Base-by-base conservation (phyloP, 2,329 filamentous ascomycete genomes). In the Talaromyces sp. region DNA sequence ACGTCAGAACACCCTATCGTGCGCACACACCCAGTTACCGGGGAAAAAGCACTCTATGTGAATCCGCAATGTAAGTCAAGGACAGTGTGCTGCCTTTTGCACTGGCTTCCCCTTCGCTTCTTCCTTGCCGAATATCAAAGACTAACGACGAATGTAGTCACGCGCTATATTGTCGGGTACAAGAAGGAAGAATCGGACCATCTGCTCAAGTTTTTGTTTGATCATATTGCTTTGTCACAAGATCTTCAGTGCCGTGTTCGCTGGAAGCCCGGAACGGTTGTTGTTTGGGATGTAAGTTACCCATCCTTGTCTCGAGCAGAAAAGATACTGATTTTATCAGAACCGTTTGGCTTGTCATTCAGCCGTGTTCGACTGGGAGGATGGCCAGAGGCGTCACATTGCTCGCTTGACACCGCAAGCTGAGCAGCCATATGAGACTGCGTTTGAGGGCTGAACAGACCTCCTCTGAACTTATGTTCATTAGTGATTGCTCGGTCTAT, bases 131-230 rank as follows among this genome's bases (percentile, higher is more conserved):
- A 6, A 16, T 13, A 11, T 20, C 9, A 11, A 1, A 39, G n/a
- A 20, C 39, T 49, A 24, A 44, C 20, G n/a, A 42, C 9, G 11
- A 17, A 11, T 32, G 14, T 4, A 89, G 86, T 94, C 75, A 93
- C 89, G 4, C 86, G 90, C 46, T 80, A 86, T 27, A 93, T 96
- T 49, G 83, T 93, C 1, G 90, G 90, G 11, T 83, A 87, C 66
- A 95, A 96, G 75, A 90, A 91, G 68, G 91, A 96, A 67, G 91
- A 96, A 68, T 90, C 86, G 1, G 91, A 95, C 58, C 80, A 81
- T 43, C 76, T 92, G 9, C 79, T 92, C 53, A 89, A 90, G 65
- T 91, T 91, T 76, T 73, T 92, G 14, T 91, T 86, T 68, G 83
- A 90, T 65, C 89, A 91, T 65, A 84, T 91, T 47, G 86, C 86